Evolutionary conservation across 2,329 filamentous ascomycete genomes (phyloP), one percentile per base, ranked within the genome.

Genomic region (Colletotrichum agaves): DNA sequence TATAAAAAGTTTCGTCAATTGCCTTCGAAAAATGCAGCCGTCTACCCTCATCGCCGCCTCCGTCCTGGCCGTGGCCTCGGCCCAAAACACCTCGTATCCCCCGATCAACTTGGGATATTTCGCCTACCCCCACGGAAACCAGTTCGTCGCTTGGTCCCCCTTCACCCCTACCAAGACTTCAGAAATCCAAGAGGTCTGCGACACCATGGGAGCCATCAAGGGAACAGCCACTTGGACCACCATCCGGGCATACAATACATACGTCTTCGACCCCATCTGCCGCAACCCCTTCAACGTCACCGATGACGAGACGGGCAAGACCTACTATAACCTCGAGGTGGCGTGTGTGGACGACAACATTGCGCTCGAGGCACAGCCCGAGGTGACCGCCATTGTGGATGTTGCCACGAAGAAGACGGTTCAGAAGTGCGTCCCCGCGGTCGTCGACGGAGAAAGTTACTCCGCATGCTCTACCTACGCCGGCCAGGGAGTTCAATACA

Each of bases 391-490:
- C 7, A 37, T 67, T 3, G 53, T 67, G 4, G 64, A 67, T 17
- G 49, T 47, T 13, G 15, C 31, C 8, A 60, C 61, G 1, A 67
- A 67, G 33, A 49, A 35, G 46, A 53, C 61, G 7, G 27, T 67
- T 5, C 27, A 67, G 61, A 64, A 53, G 2, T 67, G 64, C 41
- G 61, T 64, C 0, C 61, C 61, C 1, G 39, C 50, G 83, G 93
- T 97, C 11, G 97, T 97, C 79, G 96, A 97, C 84, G 94, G 94
- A 13, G 94, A 97, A 79, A 91, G 92, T 33, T 96, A 90, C 76
- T 74, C 85, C 7, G 97, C 92, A 19, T 60, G 57, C 44, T 49
- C 57, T 17, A 37, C 33, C 13, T 27, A 4, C 15, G 19, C 13
- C 23, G 19, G 13, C 13, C 43, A 49, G 44, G 57, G 33, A n/a